Evolutionary conservation across 352 stramenopile genomes (phyloP), one percentile per base, ranked within the genome.

Genomic region (Phytophthora parvispora): DNA sequence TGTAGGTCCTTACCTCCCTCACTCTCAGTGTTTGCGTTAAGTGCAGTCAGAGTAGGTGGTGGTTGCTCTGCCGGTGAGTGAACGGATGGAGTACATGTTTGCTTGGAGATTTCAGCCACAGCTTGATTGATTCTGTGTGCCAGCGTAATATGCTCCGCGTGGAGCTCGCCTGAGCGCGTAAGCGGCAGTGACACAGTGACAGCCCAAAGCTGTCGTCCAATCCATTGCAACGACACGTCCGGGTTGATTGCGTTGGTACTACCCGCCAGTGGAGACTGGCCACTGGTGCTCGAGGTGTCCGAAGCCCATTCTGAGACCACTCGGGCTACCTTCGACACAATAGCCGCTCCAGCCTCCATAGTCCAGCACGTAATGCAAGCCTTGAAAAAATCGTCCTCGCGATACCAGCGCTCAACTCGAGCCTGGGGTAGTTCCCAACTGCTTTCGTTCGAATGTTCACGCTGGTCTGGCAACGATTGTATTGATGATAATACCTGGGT

Each of bases 221-320:
- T 90, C 85, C 87, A 95, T 55, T 93, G 87, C 10, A 95, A 75
- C 8, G 84, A 89, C 4, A 95, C 82, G 49, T 95, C 85, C 9
- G 87, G 85, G 27, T 92, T 91, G 48, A 91, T 86, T 12, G 38
- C 40, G 34, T 31, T 69, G 22, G 29, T 40, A 16, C 18, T 55
- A 32, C 13, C 24, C 42, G 52, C 22, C 13, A 22, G n/a, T 20
- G 15, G 20, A 20, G 28, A 24, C 13, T 40, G 20, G 13, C 47
- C 9, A n/a, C 20, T 43, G n/a, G 18, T 59, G 36, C 4, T 43
- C 10, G 54, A 64, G 10, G 24, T 72, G 50, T 50, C 57, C n/a
- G 38, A 47, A 29, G 60, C 38, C 71, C 71, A 78, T 51, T 75
- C 67, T 2, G 71, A 78, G 5, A 87, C 77, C 9, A 92, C 83